Base-by-base conservation (phyloP, 106 monocot genomes). In the Platanthera guangdongensis region DNA sequence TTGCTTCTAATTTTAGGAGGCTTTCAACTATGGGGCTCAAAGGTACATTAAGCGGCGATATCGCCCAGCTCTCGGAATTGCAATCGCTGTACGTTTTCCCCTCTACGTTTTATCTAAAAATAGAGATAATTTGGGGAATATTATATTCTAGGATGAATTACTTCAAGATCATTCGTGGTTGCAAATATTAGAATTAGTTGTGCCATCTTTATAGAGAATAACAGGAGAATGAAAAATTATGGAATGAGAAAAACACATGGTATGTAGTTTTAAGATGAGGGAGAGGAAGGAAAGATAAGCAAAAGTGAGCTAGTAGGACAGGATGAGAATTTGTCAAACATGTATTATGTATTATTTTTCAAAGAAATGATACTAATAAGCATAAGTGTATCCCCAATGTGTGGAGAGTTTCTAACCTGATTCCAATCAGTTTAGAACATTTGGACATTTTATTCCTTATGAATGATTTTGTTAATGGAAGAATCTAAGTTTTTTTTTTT, bases 31-130 rank as follows among this genome's bases (percentile, higher is more conserved):
- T 76, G 76, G 76, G 76, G 47, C 76, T 76, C 55, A 47, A 76
- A 76, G 76, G 76, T 32, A 62, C 60, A 30, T 59, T 84, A 25
- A 84, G 80, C 46, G 22, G 68, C 68, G 71, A 76, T 28, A 80
- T 84, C 25, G 70, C 76, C 50, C 75, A 84, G 15, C 79, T 84
- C 47, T 70, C 59, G 5, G 57, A 76, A 9, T 30, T 60, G 15
- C 45, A 47, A 45, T 49, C 39, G 8, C 47, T 76, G 59, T 59
- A 47, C 62, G 59, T 54, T 32, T 45, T 9, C 6, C n/a, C 47
- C 57, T 75, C 32, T 13, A 57, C 8, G 57, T 75, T 1, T 25
- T 52, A 1, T 49, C 7, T 51, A 15, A 11, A 21, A 51, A 9
- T 73, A 16, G 50, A 51, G 39, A 39, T 39, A 39, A 39, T 39